phyloP scores from a whole-genome alignment of 768 basidiomycete genomes.

The Boletus tomentosulus region DNA sequence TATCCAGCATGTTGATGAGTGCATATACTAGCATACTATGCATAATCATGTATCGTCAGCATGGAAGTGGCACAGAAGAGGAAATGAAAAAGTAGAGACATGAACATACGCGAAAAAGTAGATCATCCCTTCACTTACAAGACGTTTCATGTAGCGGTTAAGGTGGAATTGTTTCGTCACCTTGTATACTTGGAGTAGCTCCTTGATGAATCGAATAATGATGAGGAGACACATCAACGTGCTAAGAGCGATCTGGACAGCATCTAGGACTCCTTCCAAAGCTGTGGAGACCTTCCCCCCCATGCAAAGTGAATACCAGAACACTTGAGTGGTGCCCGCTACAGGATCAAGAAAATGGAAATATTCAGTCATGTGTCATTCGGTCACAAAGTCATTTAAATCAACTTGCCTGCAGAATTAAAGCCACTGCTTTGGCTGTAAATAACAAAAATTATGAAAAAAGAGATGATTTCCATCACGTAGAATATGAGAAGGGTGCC shows the following conservation, averaged over 20 bases:
- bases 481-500: neutral
- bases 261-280: neutral
- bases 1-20: neutral
- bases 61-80: neutral
- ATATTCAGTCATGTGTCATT: neutral
- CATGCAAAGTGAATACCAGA: neutral
- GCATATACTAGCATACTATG: neutral
- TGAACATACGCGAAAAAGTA: neutral
- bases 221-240: neutral
- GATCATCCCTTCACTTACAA: neutral
- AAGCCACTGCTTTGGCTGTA: neutral
- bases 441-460: neutral
- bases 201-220: neutral
- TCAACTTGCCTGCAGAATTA: neutral
- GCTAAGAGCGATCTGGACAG: neutral
- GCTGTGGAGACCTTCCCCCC: neutral
- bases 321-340: neutral
- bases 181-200: neutral
- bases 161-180: neutral
- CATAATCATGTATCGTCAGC: neutral
- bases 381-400: neutral
- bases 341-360: too few relatives aligned
- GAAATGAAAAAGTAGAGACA: too few relatives aligned
- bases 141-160: neutral
- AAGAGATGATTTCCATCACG: neutral